Evolutionary conservation across 2,329 filamentous ascomycete species (phyloP).

Genomic region (Ophiostoma ulmi): DNA sequence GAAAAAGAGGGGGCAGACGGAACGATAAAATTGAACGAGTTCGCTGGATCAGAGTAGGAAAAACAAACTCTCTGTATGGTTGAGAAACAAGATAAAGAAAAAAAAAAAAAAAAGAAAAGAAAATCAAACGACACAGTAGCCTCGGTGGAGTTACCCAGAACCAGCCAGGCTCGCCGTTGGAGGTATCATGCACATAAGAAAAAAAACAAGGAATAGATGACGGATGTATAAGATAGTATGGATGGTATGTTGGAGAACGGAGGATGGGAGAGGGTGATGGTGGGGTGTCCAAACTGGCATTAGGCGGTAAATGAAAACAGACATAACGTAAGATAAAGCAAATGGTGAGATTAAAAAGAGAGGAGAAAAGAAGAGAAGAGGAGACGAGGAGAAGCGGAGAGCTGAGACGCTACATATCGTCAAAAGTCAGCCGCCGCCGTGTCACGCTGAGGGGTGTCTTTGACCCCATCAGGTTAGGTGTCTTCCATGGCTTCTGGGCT

Average conservation of each 20-base stretch:
- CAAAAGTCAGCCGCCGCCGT: constrained; percentile 76
- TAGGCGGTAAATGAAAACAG: constrained; percentile 17
- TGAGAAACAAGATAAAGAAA: neutral
- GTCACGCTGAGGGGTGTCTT: constrained; percentile 61
- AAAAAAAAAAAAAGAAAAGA: neutral
- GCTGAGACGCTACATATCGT: constrained; percentile 43
- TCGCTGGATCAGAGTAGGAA: neutral
- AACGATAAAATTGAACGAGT: neutral
- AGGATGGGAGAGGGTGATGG: neutral
- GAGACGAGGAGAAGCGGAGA: neutral
- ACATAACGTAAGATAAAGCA: constrained; percentile 12
- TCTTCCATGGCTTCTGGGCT: constrained; percentile 84
- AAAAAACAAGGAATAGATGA: neutral
- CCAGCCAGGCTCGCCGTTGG: constrained; percentile 25
- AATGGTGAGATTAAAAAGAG: neutral
- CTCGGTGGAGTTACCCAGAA: constrained; percentile 26
- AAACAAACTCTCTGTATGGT: neutral
- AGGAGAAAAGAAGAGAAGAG: neutral
- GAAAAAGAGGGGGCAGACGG: neutral
- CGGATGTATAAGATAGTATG: neutral
- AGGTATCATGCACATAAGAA: constrained; percentile 26
- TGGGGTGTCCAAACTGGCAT: constrained; percentile 27
- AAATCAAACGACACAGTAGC: constrained; percentile 18
- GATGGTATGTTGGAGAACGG: neutral
- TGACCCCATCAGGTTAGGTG: constrained; percentile 52